These are phyloP conservation scores for Neurospora sp. DNA, from an alignment of 495 filamentous ascomycete species.

Conservation along the genomic window DNA sequence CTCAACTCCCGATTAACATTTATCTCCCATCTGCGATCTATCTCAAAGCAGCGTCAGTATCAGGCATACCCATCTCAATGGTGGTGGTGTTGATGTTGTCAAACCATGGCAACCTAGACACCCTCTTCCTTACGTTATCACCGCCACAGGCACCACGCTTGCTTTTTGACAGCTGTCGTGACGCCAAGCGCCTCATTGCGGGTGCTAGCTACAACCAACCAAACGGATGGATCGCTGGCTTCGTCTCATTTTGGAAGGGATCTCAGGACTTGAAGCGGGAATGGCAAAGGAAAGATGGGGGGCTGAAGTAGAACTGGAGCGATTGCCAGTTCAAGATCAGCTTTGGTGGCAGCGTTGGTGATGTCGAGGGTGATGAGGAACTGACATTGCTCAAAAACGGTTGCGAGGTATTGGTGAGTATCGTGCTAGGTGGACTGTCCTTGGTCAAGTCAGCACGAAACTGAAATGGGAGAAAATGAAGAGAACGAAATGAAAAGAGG, in stretches of 20 bases:
- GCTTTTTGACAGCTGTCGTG: not conserved
- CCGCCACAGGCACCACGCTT: not conserved
- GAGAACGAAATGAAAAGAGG: too few relatives aligned
- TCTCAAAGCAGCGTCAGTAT: not conserved
- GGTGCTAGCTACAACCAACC: not conserved
- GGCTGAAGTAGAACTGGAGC: too few relatives aligned
- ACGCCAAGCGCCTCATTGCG: not conserved
- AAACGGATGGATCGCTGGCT: not conserved
- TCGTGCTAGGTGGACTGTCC: too few relatives aligned
- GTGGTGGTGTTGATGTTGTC: not conserved
- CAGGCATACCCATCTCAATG: not conserved
- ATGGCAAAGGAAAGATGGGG: too few relatives aligned
- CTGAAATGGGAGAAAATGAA: too few relatives aligned
- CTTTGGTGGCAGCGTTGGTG: too few relatives aligned
- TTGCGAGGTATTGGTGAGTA: too few relatives aligned
- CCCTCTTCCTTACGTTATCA: not conserved
- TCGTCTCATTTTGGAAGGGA: not conserved
- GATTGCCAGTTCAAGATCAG: too few relatives aligned
- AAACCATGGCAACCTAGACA: not conserved
- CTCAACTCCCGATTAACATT: not conserved
- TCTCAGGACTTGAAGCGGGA: not conserved
- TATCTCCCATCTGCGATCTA: not conserved
- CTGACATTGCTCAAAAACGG: too few relatives aligned
- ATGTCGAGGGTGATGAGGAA: too few relatives aligned
- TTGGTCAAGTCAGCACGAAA: too few relatives aligned